phyloP scores from a whole-genome alignment of 768 basidiomycete genomes.

The Panaeolus papilionaceus region DNA sequence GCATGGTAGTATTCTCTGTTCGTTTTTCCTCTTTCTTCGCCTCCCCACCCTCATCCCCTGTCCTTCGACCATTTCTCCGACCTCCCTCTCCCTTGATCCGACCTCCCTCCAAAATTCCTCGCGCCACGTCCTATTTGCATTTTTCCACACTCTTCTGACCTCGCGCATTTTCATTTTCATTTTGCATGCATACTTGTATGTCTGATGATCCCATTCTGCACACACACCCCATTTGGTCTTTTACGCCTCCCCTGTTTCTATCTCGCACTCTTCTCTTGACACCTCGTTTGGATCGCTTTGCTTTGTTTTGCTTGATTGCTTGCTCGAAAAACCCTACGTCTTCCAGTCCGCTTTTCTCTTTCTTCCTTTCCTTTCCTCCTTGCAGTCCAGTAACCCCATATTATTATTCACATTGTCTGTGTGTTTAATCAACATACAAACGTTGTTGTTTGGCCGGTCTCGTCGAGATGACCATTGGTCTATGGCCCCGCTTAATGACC shows the following conservation, averaged over 20 bases:
- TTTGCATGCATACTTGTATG: slow-evolving; percentile 6
- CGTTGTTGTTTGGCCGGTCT: slow-evolving; percentile 12
- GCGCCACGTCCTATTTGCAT: slow-evolving; percentile 4
- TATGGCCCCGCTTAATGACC: neutral
- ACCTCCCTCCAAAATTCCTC: neutral
- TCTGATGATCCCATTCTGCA: neutral
- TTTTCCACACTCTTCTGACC: neutral
- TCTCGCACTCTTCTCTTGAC: slow-evolving; percentile 3
- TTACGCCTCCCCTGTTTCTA: neutral
- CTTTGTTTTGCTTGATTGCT: slow-evolving; percentile 7
- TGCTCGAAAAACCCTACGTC: slow-evolving; percentile 9
- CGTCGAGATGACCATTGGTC: slow-evolving; percentile 6
- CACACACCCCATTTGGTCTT: neutral
- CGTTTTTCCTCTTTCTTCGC: neutral
- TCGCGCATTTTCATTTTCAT: slow-evolving; percentile 13
- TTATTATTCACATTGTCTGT: slow-evolving; percentile 11
- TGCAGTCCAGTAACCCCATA: slow-evolving; percentile 11
- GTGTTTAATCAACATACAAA: slow-evolving; percentile 14
- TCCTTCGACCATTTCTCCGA: neutral
- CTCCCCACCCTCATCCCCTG: neutral
- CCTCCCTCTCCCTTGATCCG: neutral
- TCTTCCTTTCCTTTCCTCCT: slow-evolving; percentile 9
- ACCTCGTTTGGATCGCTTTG: neutral
- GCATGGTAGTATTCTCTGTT: neutral
- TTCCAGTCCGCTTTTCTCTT: slow-evolving; percentile 3